These are phyloP conservation scores for Talaromyces adpressus DNA, from an alignment of 495 filamentous ascomycete genomes.

Conservation along the genomic window DNA sequence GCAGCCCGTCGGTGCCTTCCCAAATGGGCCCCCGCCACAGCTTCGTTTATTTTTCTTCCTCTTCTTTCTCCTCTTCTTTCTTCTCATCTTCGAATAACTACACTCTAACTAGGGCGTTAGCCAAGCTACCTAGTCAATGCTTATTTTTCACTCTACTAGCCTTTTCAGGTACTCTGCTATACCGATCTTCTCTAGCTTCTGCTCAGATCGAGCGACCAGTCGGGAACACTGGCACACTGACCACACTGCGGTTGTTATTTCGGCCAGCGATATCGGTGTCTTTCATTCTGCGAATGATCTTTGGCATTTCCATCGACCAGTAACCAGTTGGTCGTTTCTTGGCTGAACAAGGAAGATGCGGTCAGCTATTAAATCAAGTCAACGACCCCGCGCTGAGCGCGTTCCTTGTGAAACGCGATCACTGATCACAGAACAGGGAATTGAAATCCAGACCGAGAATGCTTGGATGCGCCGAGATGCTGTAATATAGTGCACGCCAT, in stretches of 20 bases:
- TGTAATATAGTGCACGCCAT: background rate
- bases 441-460: background rate
- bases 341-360: background rate
- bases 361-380: background rate
- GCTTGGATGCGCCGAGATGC: background rate
- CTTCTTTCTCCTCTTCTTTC: background rate
- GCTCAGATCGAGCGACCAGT: background rate
- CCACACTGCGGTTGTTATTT: background rate
- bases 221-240: background rate
- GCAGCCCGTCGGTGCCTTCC: no score
- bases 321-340: background rate
- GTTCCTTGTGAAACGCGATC: background rate
- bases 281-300: background rate
- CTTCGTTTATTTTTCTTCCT: background rate
- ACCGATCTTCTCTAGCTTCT: background rate
- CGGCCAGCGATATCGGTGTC: background rate
- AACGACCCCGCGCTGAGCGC: background rate
- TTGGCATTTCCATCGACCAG: background rate
- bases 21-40: background rate
- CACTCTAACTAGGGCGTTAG: background rate
- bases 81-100: background rate
- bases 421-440: background rate
- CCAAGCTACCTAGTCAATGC: no score
- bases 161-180: background rate
- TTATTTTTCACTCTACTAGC: background rate